Conservation (phyloP, 768 basidiomycete genomes). For the Crucibulum laeve region DNA sequence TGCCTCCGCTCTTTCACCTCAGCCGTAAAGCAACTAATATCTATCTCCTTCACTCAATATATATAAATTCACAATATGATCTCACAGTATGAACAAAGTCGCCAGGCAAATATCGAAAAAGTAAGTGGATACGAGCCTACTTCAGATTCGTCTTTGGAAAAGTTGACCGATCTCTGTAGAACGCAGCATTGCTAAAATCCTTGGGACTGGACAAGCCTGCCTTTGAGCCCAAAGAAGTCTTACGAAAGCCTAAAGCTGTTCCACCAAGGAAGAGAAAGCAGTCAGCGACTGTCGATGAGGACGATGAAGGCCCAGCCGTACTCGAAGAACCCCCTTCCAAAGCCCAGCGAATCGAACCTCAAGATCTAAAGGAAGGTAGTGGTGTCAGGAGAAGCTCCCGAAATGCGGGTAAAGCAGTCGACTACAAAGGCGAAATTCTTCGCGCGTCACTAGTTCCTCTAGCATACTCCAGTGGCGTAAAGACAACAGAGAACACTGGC, state of each 20-base stretch:
- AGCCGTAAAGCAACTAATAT: too few species aligned
- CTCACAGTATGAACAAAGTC: constrained; percentile 22
- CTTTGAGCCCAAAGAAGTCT: constrained; percentile 46
- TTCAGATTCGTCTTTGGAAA: neutral
- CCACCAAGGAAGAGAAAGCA: constrained; percentile 39
- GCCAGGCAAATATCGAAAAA: constrained; percentile 15
- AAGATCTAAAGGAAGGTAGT: constrained; percentile 10
- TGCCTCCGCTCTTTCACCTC: too few species aligned
- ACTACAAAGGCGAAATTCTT: constrained; percentile 47
- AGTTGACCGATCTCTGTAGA: constrained; percentile 23
- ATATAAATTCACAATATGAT: constrained; percentile 12
- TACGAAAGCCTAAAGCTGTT: too few species aligned
- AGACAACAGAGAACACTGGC: constrained; percentile 27
- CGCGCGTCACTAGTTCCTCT: constrained; percentile 28
- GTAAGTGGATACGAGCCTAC: constrained; percentile 9
- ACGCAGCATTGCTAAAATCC: constrained; percentile 34
- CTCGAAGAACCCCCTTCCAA: constrained; percentile 17
- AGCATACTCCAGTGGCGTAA: constrained; percentile 33
- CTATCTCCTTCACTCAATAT: neutral
- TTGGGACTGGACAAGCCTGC: constrained; percentile 44
- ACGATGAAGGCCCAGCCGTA: constrained; percentile 8
- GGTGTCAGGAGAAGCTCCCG: constrained; percentile 64
- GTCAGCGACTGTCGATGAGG: constrained; percentile 16
- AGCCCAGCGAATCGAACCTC: constrained; percentile 25
- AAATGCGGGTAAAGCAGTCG: constrained; percentile 51